Evolutionary conservation across 768 basidiomycete species (phyloP).

Genomic region (Boletus eberwhitei): DNA sequence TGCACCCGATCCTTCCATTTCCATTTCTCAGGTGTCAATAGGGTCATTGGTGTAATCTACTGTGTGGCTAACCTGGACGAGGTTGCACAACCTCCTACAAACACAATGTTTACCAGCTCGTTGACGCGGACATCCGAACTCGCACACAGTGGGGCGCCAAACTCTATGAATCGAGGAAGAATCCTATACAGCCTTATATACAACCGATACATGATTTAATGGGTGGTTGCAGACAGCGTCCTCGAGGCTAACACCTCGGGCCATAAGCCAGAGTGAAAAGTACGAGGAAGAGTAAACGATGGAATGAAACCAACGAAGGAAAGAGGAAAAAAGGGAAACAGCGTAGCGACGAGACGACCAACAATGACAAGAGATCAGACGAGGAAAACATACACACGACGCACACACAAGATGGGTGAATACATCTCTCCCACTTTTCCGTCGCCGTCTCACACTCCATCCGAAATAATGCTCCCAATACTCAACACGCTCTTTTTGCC

Average conservation of each 20-base stretch:
- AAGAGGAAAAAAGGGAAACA: neutral
- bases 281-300: neutral
- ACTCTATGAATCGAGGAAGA: neutral
- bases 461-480: constrained; percentile 70
- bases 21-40: too few relatives aligned
- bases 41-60: neutral
- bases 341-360: neutral
- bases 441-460: constrained; percentile 22
- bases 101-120: neutral
- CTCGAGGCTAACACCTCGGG: neutral
- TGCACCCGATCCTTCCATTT: too few relatives aligned
- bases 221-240: neutral
- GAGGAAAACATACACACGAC: constrained; percentile 1
- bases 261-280: neutral
- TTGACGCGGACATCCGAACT: too few relatives aligned
- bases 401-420: neutral
- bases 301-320: neutral
- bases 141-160: neutral
- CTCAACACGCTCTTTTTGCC: constrained; percentile 66
- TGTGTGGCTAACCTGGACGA: neutral
- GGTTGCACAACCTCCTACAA: neutral
- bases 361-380: neutral
- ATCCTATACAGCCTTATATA: constrained; percentile 2
- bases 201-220: constrained; percentile 1
- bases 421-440: neutral